These are phyloP conservation scores for Graphilbum fragrans DNA, from an alignment of 2,329 filamentous ascomycete species.

Conservation along the genomic window DNA sequence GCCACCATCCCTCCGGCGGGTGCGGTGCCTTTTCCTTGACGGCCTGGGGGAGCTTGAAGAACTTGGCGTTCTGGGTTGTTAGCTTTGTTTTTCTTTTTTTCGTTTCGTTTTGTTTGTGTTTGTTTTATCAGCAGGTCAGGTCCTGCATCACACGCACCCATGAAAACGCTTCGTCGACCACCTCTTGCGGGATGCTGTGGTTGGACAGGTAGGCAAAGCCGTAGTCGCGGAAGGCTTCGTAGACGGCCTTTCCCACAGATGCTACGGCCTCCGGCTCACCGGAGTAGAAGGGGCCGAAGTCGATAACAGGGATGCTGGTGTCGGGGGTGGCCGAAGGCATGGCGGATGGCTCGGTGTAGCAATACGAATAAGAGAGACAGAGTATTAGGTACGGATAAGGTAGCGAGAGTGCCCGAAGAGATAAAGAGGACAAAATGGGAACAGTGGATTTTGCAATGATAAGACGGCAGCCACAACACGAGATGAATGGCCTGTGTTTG, in stretches of 20 bases:
- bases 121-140: background rate
- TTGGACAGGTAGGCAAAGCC: constrained; percentile 23
- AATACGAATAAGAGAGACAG: too few relatives aligned
- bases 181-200: constrained; percentile 19
- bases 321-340: too few relatives aligned
- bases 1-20: constrained; percentile 21
- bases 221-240: constrained; percentile 17
- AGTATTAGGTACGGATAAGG: too few relatives aligned
- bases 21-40: constrained; percentile 22
- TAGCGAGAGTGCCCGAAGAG: too few relatives aligned
- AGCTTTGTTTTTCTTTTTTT: too few relatives aligned
- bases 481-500: too few relatives aligned
- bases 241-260: constrained; percentile 6
- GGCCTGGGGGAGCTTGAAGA: constrained; percentile 19
- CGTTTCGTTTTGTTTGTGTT: too few relatives aligned
- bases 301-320: constrained; percentile 9
- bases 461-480: too few relatives aligned
- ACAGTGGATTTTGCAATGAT: too few relatives aligned
- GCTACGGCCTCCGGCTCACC: constrained; percentile 1
- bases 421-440: too few relatives aligned
- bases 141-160: constrained; percentile 14
- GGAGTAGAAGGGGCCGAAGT: constrained; percentile 6
- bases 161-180: constrained; percentile 24
- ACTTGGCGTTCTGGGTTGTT: constrained; percentile 6
- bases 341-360: too few relatives aligned